Evolutionary conservation across 2,329 filamentous ascomycete species (phyloP).

Genomic region (Calonectria montana): DNA sequence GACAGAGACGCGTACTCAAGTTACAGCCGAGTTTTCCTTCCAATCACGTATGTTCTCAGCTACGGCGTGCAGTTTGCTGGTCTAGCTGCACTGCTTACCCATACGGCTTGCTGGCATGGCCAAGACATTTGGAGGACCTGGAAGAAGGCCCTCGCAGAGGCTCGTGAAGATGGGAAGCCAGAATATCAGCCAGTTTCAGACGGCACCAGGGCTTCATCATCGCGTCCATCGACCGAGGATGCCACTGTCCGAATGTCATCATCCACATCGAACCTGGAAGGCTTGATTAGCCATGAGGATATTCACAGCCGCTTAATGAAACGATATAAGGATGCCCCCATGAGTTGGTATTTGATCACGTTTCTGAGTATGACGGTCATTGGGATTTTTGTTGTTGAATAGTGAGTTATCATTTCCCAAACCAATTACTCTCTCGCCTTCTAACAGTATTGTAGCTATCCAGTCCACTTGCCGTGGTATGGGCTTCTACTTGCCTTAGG

Average conservation of each 20-base stretch:
- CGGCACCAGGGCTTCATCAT: conserved; percentile 32
- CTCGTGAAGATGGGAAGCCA: conserved; percentile 60
- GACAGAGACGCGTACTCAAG: conserved; percentile 79
- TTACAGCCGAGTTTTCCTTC: conserved; percentile 88
- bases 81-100: conserved; percentile 81
- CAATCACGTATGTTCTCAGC: conserved; percentile 88
- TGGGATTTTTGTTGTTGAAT: conserved; percentile 87
- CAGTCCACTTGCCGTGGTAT: conserved; percentile 87
- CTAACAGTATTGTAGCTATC: conserved; percentile 66
- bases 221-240: conserved; percentile 32
- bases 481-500: conserved; percentile 82
- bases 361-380: conserved; percentile 81
- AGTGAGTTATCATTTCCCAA: conserved; percentile 62
- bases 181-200: conserved; percentile 64
- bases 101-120: conserved; percentile 87
- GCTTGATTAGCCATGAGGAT: conserved; percentile 78
- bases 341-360: conserved; percentile 83
- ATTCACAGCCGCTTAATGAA: conserved; percentile 88
- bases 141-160: conserved; percentile 75
- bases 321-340: conserved; percentile 83
- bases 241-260: conserved; percentile 42
- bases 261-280: conserved; percentile 58
- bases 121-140: conserved; percentile 84
- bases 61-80: conserved; percentile 90
- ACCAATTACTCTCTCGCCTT: not conserved